Conservation (phyloP, 225 moss, liverwort and hornwort species). For the Straminergon stramineum region DNA sequence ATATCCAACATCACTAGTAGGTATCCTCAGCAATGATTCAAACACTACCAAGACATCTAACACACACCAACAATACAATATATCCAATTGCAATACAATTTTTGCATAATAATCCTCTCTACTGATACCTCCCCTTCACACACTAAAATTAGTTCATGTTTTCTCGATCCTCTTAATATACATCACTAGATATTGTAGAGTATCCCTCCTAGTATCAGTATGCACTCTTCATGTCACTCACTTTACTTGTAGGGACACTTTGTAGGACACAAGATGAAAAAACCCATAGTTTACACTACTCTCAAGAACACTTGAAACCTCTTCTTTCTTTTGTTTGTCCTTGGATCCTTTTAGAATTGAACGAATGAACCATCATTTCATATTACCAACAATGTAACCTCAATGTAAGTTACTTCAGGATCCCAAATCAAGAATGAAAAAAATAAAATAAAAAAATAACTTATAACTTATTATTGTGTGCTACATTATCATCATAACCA, state of each 20-base stretch:
- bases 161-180: fast-evolving
- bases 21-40: fast-evolving
- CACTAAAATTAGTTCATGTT: neutral
- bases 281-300: neutral
- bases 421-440: neutral
- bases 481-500: neutral
- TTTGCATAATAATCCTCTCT: neutral
- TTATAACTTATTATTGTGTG: neutral
- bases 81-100: neutral
- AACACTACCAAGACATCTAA: fast-evolving
- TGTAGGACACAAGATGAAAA: neutral
- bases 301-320: neutral
- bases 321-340: neutral
- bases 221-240: fast-evolving
- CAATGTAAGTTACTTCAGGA: neutral
- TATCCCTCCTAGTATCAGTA: fast-evolving
- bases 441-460: too few relatives aligned
- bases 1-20: fast-evolving
- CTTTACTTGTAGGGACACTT: fast-evolving
- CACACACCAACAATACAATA: neutral
- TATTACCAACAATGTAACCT: neutral
- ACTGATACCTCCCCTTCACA: fast-evolving
- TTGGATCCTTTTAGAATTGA: neutral
- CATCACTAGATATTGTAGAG: neutral
- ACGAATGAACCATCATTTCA: neutral